These are phyloP conservation scores for Melaleuca alternifolia DNA, from an alignment of 345 rosid genomes.

Conservation along the genomic window DNA sequence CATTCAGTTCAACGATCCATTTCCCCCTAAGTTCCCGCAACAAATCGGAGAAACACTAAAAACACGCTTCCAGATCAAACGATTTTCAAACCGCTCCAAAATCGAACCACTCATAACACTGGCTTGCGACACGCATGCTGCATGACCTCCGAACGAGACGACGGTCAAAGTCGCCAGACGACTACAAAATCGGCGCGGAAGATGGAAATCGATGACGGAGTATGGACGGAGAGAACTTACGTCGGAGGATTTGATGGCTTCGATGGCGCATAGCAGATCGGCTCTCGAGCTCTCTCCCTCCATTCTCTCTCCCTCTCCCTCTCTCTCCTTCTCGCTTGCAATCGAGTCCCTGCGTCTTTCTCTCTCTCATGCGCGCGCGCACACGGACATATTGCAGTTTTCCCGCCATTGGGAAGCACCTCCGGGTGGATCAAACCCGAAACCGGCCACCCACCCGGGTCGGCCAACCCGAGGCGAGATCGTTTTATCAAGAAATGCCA, in stretches of 20 bases:
- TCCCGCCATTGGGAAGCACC: not conserved
- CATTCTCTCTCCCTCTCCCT: constrained; percentile 19
- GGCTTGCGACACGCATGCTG: not conserved
- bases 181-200: too few relatives aligned
- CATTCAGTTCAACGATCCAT: not conserved
- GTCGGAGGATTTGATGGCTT: constrained; percentile 54
- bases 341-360: not conserved
- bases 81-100: not conserved
- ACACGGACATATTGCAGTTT: not conserved
- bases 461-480: not conserved
- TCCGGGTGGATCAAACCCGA: not conserved
- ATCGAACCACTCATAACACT: not conserved
- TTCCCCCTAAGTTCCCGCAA: not conserved
- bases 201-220: not conserved
- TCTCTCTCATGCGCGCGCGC: too few relatives aligned
- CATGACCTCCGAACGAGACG: not conserved
- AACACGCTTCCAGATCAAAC: not conserved
- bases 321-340: not conserved
- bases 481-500: not conserved
- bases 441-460: not conserved
- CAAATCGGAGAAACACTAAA: not conserved
- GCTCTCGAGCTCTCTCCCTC: constrained; percentile 14
- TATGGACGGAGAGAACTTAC: constrained; percentile 20
- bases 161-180: not conserved
- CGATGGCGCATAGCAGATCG: constrained; percentile 31